Conservation (phyloP, 352 stramenopile species). For the Phytophthora quininea region DNA sequence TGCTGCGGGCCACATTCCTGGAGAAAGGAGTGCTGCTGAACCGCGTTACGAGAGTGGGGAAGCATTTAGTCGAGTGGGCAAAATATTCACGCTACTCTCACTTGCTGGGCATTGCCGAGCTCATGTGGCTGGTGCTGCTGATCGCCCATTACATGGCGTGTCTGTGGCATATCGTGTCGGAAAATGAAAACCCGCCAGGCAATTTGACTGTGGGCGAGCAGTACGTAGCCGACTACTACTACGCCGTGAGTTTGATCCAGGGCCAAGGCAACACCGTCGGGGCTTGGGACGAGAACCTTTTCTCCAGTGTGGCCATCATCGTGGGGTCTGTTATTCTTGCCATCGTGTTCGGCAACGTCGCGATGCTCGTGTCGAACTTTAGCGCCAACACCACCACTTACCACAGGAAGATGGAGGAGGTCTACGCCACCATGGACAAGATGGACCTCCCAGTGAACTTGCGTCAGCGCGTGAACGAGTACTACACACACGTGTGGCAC, state of each 20-base stretch:
- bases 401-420: neutral
- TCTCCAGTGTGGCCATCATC: neutral
- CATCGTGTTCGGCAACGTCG: neutral
- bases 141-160: slow-evolving; percentile 47
- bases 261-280: neutral
- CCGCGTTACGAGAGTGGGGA: slow-evolving; percentile 19
- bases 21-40: slow-evolving; percentile 13
- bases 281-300: neutral
- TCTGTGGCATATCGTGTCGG: slow-evolving; percentile 30
- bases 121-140: slow-evolving; percentile 36
- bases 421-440: neutral
- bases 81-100: slow-evolving; percentile 31
- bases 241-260: neutral
- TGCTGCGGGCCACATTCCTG: slow-evolving; percentile 3
- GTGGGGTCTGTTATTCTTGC: neutral
- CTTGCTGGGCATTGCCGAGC: slow-evolving; percentile 25
- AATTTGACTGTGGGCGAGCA: neutral
- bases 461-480: neutral
- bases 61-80: slow-evolving; percentile 25
- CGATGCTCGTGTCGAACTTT: neutral
- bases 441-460: neutral
- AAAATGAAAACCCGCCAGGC: too few relatives aligned
- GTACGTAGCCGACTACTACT: neutral
- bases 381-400: neutral
- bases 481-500: neutral